Base-by-base conservation (phyloP, 2,329 filamentous ascomycete species). In the Talaromyces sp. region DNA sequence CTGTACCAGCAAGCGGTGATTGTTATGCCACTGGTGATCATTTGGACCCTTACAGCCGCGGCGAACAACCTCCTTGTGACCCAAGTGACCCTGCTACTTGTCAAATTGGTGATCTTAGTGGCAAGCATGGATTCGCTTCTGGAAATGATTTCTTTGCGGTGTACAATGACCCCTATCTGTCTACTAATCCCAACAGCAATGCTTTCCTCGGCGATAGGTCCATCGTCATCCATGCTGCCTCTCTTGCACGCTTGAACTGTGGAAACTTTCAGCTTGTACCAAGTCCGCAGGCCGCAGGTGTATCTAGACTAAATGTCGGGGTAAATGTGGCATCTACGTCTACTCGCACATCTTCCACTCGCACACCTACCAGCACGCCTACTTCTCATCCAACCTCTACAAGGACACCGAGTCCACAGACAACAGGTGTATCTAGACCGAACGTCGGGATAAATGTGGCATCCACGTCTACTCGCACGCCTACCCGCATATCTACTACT, bases 31-130 rank as follows among this genome's bases (percentile, higher is more conserved):
- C 91, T 1, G 80, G 86, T 3, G 86, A 81, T 2, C 91, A 94
- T 72, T 84, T 92, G 13, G 90, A 93, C 72, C 90, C 91, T 19
- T 91, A 84, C 75, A 74, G 82, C 59, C 88, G 89, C 60, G 87
- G 86, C 68, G 86, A 92, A 72, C 77, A 76, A 1, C 81, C 87
- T 4, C 71, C 83, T 5, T 94, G 91, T 78, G 82, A 92, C 72
- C 43, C 78, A 11, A 70, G 74, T 10, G 73, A 79, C 7, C 88
- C 88, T 8, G 77, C 85, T 67, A 87, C 86, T 10, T 95, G 91
- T 80, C 87, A 94, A 78, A 86, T 91, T 11, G 91, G 91, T 69
- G 91, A 94, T 74, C 81, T 93, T 64, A 85, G 86, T 70, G 91
- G 91, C 73, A 94, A 94, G 80, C 81, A 89, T 71, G 90, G 90